phyloP scores from a whole-genome alignment of 176 grass and related monocot genomes.

The Olyra latifolia region DNA sequence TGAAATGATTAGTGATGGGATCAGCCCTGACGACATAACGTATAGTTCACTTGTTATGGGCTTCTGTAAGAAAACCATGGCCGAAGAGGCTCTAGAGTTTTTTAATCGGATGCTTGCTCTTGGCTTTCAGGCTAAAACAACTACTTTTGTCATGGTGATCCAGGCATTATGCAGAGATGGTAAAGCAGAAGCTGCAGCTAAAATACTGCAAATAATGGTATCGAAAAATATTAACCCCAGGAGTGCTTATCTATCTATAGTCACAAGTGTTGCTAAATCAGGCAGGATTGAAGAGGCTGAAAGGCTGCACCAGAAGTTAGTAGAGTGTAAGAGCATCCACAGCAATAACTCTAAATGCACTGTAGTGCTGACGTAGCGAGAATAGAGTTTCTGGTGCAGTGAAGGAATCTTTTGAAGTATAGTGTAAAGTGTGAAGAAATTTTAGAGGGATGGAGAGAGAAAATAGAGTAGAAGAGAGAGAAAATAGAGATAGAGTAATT shows the following conservation, averaged over 20 bases:
- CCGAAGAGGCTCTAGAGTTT: constrained; percentile 48
- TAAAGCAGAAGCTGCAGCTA: constrained; percentile 54
- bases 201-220: constrained; percentile 49
- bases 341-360: no score
- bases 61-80: constrained; percentile 63
- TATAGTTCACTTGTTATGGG: constrained; percentile 78
- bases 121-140: constrained; percentile 61
- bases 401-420: no score
- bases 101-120: constrained; percentile 56
- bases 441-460: no score
- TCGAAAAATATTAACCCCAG: constrained; percentile 41
- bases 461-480: no score
- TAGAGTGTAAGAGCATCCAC: constrained; percentile 48
- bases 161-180: constrained; percentile 60
- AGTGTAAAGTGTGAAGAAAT: no score
- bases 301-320: constrained; percentile 43
- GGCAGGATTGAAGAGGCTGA: constrained; percentile 52
- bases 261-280: constrained; percentile 57
- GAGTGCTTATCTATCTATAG: constrained; percentile 46
- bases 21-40: constrained; percentile 62
- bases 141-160: constrained; percentile 66
- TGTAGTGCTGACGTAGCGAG: no score
- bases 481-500: no score
- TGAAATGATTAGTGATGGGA: constrained; percentile 60
- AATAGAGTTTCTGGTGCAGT: no score